A percentile compares a stretch with the other conserved stretches of the same genome.
Conservation (phyloP, 768 basidiomycete genomes). For the Mycena polygramma region DNA sequence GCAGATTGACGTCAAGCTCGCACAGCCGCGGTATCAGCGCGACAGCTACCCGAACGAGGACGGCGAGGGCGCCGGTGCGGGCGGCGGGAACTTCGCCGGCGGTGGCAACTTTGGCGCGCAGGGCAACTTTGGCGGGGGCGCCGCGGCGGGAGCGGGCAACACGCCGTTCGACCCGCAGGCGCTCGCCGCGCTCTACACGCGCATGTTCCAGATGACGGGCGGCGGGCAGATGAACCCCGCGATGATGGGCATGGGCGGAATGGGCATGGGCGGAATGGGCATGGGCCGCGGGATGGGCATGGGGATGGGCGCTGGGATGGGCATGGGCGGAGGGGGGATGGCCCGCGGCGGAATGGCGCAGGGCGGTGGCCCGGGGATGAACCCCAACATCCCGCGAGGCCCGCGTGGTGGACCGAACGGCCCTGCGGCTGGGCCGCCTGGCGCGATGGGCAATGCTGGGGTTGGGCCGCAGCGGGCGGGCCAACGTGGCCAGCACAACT, state of each 20-base stretch:
- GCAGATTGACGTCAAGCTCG: slow-evolving; percentile 97
- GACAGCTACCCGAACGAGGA: slow-evolving; percentile 71
- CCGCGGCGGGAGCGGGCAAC: slow-evolving; percentile 55
- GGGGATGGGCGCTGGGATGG: slow-evolving; percentile 54
- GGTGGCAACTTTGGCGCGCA: slow-evolving; percentile 55
- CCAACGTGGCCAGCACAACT: slow-evolving; percentile 83
- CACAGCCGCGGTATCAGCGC: slow-evolving; percentile 89
- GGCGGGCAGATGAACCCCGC: slow-evolving; percentile 68
- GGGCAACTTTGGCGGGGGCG: slow-evolving; percentile 41
- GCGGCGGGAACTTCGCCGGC: slow-evolving; percentile 56
- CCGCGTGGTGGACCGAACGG: slow-evolving; percentile 62
- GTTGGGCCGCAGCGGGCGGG: slow-evolving; percentile 82
- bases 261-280: slow-evolving; percentile 56
- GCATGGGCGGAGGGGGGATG: slow-evolving; percentile 56
- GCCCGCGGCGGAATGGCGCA: slow-evolving; percentile 49
- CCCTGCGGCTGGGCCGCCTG: slow-evolving; percentile 60
- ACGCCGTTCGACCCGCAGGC: slow-evolving; percentile 92
- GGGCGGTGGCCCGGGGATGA: slow-evolving; percentile 56
- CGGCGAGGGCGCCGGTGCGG: slow-evolving; percentile 47
- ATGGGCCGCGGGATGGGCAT: slow-evolving; percentile 45
- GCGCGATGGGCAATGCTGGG: slow-evolving; percentile 60
- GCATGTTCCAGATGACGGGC: slow-evolving; percentile 92
- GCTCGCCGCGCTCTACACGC: slow-evolving; percentile 92
- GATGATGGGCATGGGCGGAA: slow-evolving; percentile 63
- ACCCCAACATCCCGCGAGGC: slow-evolving; percentile 74